Evolutionary conservation across 495 filamentous ascomycete species (phyloP).

Genomic region (Cenococcum geophilum): DNA sequence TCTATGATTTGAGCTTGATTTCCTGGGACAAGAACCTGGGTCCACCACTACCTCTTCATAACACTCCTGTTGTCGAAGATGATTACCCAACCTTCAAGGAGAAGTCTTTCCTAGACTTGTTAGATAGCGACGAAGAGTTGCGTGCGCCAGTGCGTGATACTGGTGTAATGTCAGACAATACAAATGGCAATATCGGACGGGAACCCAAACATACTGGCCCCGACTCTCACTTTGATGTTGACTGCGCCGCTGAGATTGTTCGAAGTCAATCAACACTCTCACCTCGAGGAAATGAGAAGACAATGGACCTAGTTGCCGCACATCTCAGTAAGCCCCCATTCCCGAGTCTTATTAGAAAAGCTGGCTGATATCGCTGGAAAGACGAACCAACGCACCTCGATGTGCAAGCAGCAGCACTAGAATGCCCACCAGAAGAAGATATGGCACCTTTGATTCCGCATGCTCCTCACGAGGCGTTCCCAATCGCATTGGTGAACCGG

Average conservation of each 20-base stretch:
- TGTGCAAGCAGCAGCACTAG: constrained; percentile 50
- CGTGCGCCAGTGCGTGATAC: background rate
- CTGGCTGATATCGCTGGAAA: constrained; percentile 11
- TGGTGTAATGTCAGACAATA: background rate
- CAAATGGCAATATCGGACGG: background rate
- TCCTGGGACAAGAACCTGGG: constrained; percentile 62
- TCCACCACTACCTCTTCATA: constrained; percentile 54
- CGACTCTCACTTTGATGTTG: constrained; percentile 57
- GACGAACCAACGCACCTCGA: constrained; percentile 52
- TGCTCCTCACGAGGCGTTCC: constrained; percentile 50
- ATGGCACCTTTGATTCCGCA: constrained; percentile 61
- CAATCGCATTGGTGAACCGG: constrained; percentile 67
- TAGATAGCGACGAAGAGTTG: constrained; percentile 12
- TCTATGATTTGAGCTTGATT: constrained; percentile 67
- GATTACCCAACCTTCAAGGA: constrained; percentile 35
- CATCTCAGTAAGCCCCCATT: constrained; percentile 49
- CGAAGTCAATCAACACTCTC: constrained; percentile 52
- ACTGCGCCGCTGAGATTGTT: constrained; percentile 52
- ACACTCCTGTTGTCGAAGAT: constrained; percentile 45
- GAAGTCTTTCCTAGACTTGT: constrained; percentile 27
- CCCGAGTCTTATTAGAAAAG: background rate
- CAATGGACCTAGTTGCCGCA: constrained; percentile 51
- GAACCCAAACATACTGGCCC: constrained; percentile 53
- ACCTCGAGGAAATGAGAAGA: constrained; percentile 46
- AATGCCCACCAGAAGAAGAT: constrained; percentile 44